A percentile compares a stretch with the other conserved stretches of the same genome.
Conservation (phyloP, 1,139 yeast genomes). For the Geotrichum cucujoidarum region DNA sequence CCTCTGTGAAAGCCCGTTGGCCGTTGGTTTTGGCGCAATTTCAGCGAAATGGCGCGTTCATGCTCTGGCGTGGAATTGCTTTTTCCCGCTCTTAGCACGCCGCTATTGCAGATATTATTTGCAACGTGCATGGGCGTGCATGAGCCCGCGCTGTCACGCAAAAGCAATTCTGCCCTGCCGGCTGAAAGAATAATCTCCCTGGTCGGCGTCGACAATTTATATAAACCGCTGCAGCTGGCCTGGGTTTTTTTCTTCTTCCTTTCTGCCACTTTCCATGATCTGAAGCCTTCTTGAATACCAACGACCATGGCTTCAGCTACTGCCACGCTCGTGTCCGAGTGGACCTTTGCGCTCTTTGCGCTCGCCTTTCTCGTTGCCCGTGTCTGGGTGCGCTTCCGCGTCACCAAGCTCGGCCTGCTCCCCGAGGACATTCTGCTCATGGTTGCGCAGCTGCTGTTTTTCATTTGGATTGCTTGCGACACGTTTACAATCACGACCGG, state of each 20-base stretch:
- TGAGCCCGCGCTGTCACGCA: too few relatives aligned
- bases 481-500: constrained; percentile 28
- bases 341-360: constrained; percentile 27
- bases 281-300: background rate
- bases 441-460: constrained; percentile 29
- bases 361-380: constrained; percentile 25
- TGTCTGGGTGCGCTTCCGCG: constrained; percentile 26
- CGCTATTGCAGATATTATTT: too few relatives aligned
- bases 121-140: too few relatives aligned
- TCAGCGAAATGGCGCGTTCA: too few relatives aligned
- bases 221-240: too few relatives aligned
- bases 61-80: too few relatives aligned
- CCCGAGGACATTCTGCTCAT: constrained; percentile 30
- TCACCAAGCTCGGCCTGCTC: constrained; percentile 29
- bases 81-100: too few relatives aligned
- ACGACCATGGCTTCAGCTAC: constrained; percentile 11
- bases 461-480: constrained; percentile 31
- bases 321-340: constrained; percentile 23
- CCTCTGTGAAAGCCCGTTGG: too few relatives aligned
- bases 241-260: background rate
- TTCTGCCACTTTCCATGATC: background rate
- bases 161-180: too few relatives aligned
- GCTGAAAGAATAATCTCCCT: too few relatives aligned
- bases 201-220: too few relatives aligned
- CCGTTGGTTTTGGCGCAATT: too few relatives aligned